Evolutionary conservation across 2,329 filamentous ascomycete genomes (phyloP), one percentile per base, ranked within the genome.

Genomic region (Ascochyta pisi): DNA sequence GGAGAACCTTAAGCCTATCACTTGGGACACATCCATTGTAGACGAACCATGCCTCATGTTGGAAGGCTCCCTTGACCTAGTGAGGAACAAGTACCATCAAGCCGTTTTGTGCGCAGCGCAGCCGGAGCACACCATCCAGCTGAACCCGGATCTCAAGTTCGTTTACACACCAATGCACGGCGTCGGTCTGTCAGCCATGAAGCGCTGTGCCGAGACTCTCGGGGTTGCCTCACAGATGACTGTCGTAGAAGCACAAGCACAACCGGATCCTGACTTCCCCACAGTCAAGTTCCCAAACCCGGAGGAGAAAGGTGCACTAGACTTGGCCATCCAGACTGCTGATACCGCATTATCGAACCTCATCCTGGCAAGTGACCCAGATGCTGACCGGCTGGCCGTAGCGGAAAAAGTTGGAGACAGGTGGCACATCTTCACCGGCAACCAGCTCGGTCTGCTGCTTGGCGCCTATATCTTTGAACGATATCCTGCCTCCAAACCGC

Each of bases 241-340:
- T 8, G 72, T 82, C 16, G 82, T 84, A 4, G 65, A 76, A 43
- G 74, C 73, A 4, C 84, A 87, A 70, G 79, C 81, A 31, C 65
- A 82, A n/a, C 85, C 86, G 6, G 80, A 89, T 64, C 84, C 86
- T 0, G 80, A 86, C 52, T 89, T 89, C 51, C 83, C 85, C 0
- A 88, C 86, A 0, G 84, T 88, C 13, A 80, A 81, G 24, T 88
- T 88, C 59, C 86, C 86, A 0, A 89, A 89, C 62, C 86, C 86
- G 0, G 86, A 89, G 67, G 86, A 89, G 65, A 81, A 82, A 53
- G 86, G 86, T 6, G 85, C 86, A 3, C 73, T 89, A 12, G 81
- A 87, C 63, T 76, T 87, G 31, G 83, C 86, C 1, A 84, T 86
- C 45, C 67, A 79, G 58, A 81, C 81, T 3, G 86, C 85, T 26